Conservation (phyloP, 2,329 filamentous ascomycete species). For the Knoxdaviesia capensis region DNA sequence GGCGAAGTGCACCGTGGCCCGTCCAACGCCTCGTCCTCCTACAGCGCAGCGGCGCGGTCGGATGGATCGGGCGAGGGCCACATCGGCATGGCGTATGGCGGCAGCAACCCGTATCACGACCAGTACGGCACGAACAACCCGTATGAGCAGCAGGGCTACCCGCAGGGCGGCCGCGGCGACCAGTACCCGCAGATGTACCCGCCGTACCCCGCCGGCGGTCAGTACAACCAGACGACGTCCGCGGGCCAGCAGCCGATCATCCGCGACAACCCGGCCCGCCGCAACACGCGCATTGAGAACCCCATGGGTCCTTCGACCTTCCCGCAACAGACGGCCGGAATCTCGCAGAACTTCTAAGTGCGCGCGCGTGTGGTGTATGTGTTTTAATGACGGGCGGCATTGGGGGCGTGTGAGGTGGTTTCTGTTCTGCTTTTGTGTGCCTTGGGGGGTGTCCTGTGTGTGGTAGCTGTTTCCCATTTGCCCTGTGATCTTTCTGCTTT, state of each 20-base stretch:
- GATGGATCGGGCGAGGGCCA: conserved; percentile 36
- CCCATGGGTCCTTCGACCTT: conserved; percentile 44
- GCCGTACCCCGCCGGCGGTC: conserved; percentile 20
- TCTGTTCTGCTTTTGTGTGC: too few relatives aligned
- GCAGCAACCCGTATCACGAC: conserved; percentile 31
- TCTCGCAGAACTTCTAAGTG: conserved; percentile 82
- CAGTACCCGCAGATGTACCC: conserved; percentile 6
- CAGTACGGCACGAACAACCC: conserved; percentile 37
- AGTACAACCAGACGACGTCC: too few relatives aligned
- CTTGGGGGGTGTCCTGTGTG: too few relatives aligned
- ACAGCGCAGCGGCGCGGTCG: conserved; percentile 65
- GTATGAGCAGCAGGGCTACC: conserved; percentile 14
- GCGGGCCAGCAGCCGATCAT: conserved; percentile 50
- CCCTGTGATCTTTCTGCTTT: too few relatives aligned
- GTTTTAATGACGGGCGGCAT: conserved; percentile 3
- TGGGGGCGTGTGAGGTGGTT: too few relatives aligned
- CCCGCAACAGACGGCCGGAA: conserved; percentile 82
- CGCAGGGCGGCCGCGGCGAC: not conserved
- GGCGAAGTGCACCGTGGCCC: conserved; percentile 67
- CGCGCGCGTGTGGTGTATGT: conserved; percentile 1
- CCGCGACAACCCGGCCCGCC: conserved; percentile 73
- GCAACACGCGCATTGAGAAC: conserved; percentile 90
- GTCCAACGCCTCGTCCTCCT: conserved; percentile 91
- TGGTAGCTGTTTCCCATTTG: too few relatives aligned
- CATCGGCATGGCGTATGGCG: conserved; percentile 26